Base-by-base conservation (phyloP, 164 flowering plant species). In the Piper longum region DNA sequence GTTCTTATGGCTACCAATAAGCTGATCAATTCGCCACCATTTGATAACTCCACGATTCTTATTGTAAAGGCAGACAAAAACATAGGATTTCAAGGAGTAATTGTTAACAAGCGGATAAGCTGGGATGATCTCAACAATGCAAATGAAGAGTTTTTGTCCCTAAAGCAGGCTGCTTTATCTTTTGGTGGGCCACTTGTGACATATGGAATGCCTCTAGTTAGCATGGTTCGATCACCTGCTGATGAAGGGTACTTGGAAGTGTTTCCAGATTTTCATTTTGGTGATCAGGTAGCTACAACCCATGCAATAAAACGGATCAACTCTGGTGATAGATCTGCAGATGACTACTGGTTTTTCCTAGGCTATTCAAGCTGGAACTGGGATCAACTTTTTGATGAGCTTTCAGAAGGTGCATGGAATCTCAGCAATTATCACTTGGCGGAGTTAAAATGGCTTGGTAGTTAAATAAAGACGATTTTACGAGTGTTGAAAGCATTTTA, bases 331-430 rank as follows among this genome's bases (percentile, higher is more conserved):
- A 67, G 44, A 45, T 73, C 84, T 65, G 61, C 77, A 8, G 4
- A 63, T 39, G 81, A 81, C 54, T 85, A 72, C 64, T 92, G 98
- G 96, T 89, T 92, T 75, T 89, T 92, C 76, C 67, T 87, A 72
- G 98, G 98, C 7, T 85, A 76, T 62, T 77, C 95, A 3, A 70
- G 83, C 45, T 89, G 98, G 98, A 81, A 75, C 55, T 86, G 95
- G 95, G 71, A 83, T 39, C 98, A 92, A 64, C 76, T 92, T 17
- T 86, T 73, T 71, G 70, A 73, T 69, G 98, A 92, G 79, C 81
- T 92, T 59, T 79, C 79, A 58, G 79, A 80, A 63, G 92, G 92
- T 45, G 75, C 85, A 60, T 92, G 98, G 98, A 70, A 61, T 8
- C 17, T 80, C 41, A 67, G 61, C 36, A 64, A 74, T 45, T 69